Evolutionary conservation across 176 grass and related monocot species (phyloP), one percentile per base, ranked within the genome.

Genomic region (Musa acuminata): DNA sequence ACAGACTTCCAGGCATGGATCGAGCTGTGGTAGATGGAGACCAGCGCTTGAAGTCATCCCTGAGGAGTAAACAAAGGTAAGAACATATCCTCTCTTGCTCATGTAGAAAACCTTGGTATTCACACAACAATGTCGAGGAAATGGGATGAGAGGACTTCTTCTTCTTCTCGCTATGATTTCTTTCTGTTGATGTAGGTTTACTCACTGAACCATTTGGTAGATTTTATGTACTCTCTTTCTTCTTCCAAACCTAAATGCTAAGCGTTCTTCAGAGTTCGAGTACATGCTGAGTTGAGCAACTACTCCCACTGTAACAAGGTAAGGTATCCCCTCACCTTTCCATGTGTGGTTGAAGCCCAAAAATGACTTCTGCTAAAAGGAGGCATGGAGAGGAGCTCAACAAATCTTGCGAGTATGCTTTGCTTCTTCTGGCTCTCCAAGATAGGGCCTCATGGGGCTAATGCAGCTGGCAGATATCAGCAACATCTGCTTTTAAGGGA

Each of bases 1-100:
- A 48, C 19, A 48, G 11, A 19, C 74, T 16, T 17, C 1, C 21
- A 2, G 71, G 21, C 71, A 16, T 3, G 14, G 14, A 11, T 76
- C 74, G 9, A 48, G 53, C 43, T 25, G 26, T 21, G n/a, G 59
- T 1, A 13, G 48, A 2, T 76, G 74, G 74, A 63, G 57, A n/a
- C 74, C 74, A 20, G 57, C 49, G 43, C 74, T 76, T 0, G n/a
- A 10, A 1, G 64, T 58, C 74, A 76, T 76, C 43, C 74, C 74
- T 12, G 74, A 76, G 48, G 72, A 73, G 11, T 13, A 23, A 26
- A 59, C 13, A 19, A 59, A 19, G 0, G 16, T 35, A 35, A 35
- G 29, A 35, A 35, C 4, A 5, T 5, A 35, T 35, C 29, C 29
- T 35, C 29, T 35, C 58, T n/a, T 62, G 16, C 19, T 62, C 19